A percentile compares a stretch with the other conserved stretches of the same genome.
Conservation (phyloP, 257 asterid species). For the Fraxinus pennsylvanica region DNA sequence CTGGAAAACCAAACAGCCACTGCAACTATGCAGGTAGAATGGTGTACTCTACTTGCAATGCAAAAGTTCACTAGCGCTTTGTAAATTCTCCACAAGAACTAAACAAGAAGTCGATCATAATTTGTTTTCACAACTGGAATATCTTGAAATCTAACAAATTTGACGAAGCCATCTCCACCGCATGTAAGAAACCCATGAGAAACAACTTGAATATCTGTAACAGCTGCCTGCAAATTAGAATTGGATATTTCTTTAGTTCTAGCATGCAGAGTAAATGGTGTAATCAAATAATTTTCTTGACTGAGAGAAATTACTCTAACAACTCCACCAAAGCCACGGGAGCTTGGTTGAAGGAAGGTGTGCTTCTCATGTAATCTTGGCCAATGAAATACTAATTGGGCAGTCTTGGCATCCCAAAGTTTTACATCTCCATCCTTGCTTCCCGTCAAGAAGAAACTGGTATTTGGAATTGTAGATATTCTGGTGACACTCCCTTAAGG, state of each 20-base stretch:
- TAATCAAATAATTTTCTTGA: background rate
- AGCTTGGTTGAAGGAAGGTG: slow-evolving; percentile 81
- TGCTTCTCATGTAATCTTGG: slow-evolving; percentile 95
- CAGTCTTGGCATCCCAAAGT: slow-evolving; percentile 97
- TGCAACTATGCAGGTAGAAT: slow-evolving; percentile 6
- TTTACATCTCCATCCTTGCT: slow-evolving; percentile 99
- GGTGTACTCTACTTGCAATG: background rate
- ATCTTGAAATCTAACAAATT: slow-evolving; percentile 52
- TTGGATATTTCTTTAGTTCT: slow-evolving; percentile 24
- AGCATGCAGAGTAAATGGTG: background rate
- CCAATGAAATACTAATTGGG: slow-evolving; percentile 88
- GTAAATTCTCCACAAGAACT: slow-evolving; percentile 1
- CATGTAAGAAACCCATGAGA: slow-evolving; percentile 91
- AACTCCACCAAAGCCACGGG: slow-evolving; percentile 89
- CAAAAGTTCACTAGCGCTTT: background rate
- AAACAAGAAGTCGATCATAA: slow-evolving; percentile 17
- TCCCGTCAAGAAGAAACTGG: slow-evolving; percentile 96
- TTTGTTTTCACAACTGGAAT: slow-evolving; percentile 7
- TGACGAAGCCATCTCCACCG: slow-evolving; percentile 92
- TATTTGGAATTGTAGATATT: slow-evolving; percentile 79
- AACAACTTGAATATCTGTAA: slow-evolving; percentile 82
- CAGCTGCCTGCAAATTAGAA: slow-evolving; percentile 64
- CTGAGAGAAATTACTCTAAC: slow-evolving; percentile 63
- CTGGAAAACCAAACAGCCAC: background rate
- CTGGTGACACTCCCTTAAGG: slow-evolving; percentile 81